Base-by-base conservation (phyloP, 208 protist genomes). In the Trypanosomatidae sp. region DNA sequence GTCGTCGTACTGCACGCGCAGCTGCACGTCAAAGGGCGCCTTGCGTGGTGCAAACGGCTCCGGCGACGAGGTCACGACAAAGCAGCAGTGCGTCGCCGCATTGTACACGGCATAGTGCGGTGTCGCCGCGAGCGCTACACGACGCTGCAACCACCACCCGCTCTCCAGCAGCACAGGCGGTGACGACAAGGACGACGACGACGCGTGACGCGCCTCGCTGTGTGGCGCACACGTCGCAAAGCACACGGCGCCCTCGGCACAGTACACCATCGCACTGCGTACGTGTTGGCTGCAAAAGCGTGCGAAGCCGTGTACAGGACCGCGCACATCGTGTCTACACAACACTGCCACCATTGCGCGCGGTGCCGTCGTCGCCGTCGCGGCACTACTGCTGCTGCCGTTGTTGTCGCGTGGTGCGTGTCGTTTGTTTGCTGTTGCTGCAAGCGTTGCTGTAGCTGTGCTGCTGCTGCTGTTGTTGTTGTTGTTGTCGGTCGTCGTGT, bases 11-110 rank as follows among this genome's bases (percentile, higher is more conserved):
- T 18, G 53, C 26, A 69, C 71, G 20, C 68, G 59, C 43, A 88
- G 62, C 33, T 85, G 68, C 30, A 94, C 65, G 32, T 94, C 85
- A 48, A 94, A 94, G 27, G 78, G 57, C 7, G 85, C 79, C 25
- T 62, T 61, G 40, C 68, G 60, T 27, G 71, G 74, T 1, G 69
- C 25, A 61, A 80, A 94, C 3, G 78, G 66, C 26, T 81, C 50
- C 32, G 57, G 64, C 8, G 51, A 40, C 15, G 85, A 86, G 13
- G 73, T 77, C 33, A 84, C 61, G 7, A 90, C 80, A 41, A 70
- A 86, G 61, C 73, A 82, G 48, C 71, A 55, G 16, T 68, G 56
- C 2, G 68, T 67, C 3, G 77, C 71, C 2, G 75, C 48, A n/a
- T 56, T 56, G 62, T 94, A 94, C n/a, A 71, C 57, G 47, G 81